phyloP scores from a whole-genome alignment of 1,139 yeast genomes.

The Tardiomyces blankii region DNA sequence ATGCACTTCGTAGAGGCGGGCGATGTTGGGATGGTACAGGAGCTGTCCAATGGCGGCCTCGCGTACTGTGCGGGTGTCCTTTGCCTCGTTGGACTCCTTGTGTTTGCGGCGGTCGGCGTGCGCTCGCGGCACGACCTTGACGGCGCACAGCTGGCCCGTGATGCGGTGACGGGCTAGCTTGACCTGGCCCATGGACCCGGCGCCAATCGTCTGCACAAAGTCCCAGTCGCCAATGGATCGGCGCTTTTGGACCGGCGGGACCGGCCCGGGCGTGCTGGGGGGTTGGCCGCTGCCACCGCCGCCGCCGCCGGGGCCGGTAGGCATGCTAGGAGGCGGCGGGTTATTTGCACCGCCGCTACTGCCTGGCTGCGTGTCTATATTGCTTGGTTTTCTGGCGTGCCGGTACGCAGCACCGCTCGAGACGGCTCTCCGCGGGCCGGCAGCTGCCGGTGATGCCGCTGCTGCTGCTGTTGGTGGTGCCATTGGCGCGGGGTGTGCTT shows the following conservation, averaged over 20 bases:
- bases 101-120: constrained; percentile 63
- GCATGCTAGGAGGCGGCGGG: no score
- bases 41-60: constrained; percentile 92
- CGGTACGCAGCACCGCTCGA: background rate
- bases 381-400: background rate
- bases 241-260: constrained; percentile 32
- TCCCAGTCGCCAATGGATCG: constrained; percentile 96
- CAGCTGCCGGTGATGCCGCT: background rate
- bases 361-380: no score
- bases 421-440: background rate
- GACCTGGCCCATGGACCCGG: constrained; percentile 99
- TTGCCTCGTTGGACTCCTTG: constrained; percentile 73
- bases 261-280: background rate
- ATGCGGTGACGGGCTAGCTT: constrained; percentile 80
- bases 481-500: no score
- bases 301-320: background rate
- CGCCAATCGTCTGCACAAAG: constrained; percentile 88
- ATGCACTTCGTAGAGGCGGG: constrained; percentile 86
- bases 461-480: background rate
- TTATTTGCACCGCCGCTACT: no score
- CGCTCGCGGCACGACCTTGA: constrained; percentile 44
- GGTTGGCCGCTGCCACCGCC: background rate
- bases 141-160: constrained; percentile 73
- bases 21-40: constrained; percentile 84
- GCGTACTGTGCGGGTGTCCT: constrained; percentile 85